A percentile compares a stretch with the other conserved stretches of the same genome.
Evolutionary conservation across 129 eudicot species (phyloP).

Genomic region (Deinandra increscens): DNA sequence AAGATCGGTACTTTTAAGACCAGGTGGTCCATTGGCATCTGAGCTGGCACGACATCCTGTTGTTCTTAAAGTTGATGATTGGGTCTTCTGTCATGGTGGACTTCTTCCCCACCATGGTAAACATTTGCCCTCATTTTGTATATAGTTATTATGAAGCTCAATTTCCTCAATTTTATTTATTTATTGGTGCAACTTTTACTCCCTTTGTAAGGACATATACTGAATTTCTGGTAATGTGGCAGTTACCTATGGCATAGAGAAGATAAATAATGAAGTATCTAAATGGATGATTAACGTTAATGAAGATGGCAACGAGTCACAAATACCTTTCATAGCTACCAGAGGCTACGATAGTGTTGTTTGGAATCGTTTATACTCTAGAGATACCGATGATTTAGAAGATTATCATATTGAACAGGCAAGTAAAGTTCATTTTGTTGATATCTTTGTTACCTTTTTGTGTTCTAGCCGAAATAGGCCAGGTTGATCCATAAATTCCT

Average conservation of each 20-base stretch:
- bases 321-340: conserved; percentile 77
- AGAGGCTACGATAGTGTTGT: conserved; percentile 97
- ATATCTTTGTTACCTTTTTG: neutral
- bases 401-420: conserved; percentile 73
- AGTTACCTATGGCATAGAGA: conserved; percentile 93
- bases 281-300: conserved; percentile 73
- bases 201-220: neutral
- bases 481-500: neutral
- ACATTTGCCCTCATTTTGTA: neutral
- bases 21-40: conserved; percentile 92
- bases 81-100: conserved; percentile 99
- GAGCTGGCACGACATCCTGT: conserved; percentile 87
- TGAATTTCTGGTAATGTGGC: conserved; percentile 30
- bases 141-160: conserved; percentile 11
- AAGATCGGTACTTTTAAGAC: conserved; percentile 84
- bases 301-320: conserved; percentile 38
- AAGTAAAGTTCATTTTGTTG: conserved; percentile 2
- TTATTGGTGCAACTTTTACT: neutral
- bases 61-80: conserved; percentile 85
- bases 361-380: conserved; percentile 94
- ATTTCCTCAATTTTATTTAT: conserved; percentile 1
- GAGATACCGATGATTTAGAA: conserved; percentile 62
- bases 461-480: neutral
- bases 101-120: conserved; percentile 99
- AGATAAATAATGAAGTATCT: conserved; percentile 78